Percentiles rank a stretch among this genome's conserved stretches.
These are phyloP conservation scores for Coemansia sp. DNA, from an alignment of 192 early-diverging fungal species.

Conservation along the genomic window DNA sequence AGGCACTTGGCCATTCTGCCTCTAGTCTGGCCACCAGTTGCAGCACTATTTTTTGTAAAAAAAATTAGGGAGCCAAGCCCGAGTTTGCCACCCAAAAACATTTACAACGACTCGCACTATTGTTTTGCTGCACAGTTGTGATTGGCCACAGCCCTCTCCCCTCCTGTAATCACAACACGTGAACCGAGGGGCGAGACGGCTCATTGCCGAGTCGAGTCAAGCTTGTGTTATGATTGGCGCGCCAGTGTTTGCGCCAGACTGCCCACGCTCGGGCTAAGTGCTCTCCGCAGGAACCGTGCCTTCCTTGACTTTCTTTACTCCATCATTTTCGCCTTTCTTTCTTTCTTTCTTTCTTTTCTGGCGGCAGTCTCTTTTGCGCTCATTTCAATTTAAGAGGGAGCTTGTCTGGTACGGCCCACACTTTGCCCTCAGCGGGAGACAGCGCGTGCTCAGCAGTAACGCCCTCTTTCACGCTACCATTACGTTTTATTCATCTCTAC, in stretches of 20 bases:
- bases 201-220: neutral
- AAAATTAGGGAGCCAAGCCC: neutral
- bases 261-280: conserved; percentile 1
- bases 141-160: neutral
- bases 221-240: neutral
- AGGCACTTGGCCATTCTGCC: neutral
- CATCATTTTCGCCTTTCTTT: neutral
- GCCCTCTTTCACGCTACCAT: neutral
- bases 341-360: neutral
- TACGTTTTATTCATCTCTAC: neutral
- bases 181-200: neutral
- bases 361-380: neutral
- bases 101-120: neutral
- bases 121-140: neutral
- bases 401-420: neutral
- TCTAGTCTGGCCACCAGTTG: neutral
- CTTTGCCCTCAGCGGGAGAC: neutral
- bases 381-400: neutral
- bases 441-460: neutral
- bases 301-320: neutral
- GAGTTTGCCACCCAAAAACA: neutral
- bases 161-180: neutral
- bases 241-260: neutral
- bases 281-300: neutral
- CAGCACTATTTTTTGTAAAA: neutral